Base-by-base conservation (phyloP, 495 filamentous ascomycete genomes). In the Xylaria scruposa region DNA sequence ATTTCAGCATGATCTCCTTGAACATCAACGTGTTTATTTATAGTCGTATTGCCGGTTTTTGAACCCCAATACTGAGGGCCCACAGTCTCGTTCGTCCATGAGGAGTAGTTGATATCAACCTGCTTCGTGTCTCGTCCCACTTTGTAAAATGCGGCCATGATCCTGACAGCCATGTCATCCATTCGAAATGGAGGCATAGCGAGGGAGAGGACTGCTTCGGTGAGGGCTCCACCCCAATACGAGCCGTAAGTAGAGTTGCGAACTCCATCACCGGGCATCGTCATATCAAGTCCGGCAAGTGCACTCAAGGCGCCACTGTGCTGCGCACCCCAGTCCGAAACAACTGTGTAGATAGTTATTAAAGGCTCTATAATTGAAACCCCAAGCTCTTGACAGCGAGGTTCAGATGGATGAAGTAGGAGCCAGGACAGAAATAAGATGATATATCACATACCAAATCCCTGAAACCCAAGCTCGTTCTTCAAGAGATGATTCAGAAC, bases 281-380 rank as follows among this genome's bases (percentile, higher is more conserved):
- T 91, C 93, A 97, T 93, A 76, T 97, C 95, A 40, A 98, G 83
- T 1, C 95, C 95, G 24, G 92, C 89, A 24, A 97, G 81, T 6
- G 94, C 92, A 73, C 91, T 92, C 7, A 86, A 88, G 0, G 97
- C 89, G n/a, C 92, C 91, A 42, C 89, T 91, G 65, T 94, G 88
- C 74, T 97, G 94, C 12, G 93, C 95, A 15, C 95, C 88, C 95
- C 95, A 98, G 78, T 98, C 95, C 1, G 89, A 91, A 79, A 95
- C 91, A 2, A 97, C 91, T 81, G 61, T 17, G 10, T 15, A 12
- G 1, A 46, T 33, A 65, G 42, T 62, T 29, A 63, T 33, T 12
- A 51, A 29, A 19, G 44, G 1, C 17, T 46, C 21, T 44, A 4
- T 26, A 24, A 65, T 60, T 10, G 29, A 31, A 31, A 1, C 29